These are phyloP conservation scores for Chlorella sorokiniana DNA, from an alignment of 139 green algal genomes.

Conservation along the genomic window DNA sequence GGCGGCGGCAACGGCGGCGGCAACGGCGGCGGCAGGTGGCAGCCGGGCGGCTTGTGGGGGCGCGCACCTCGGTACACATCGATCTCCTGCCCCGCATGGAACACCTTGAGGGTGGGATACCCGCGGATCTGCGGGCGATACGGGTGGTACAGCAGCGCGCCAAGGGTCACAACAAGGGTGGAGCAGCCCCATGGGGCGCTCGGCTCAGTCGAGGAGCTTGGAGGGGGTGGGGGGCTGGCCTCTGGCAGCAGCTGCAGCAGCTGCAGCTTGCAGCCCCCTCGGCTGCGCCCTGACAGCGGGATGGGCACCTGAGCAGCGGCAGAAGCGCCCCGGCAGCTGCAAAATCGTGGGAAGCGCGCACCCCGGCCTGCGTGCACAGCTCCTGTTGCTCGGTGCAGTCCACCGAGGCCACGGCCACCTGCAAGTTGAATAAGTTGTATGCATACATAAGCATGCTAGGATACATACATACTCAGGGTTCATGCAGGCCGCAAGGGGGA, in stretches of 20 bases:
- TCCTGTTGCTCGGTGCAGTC: conserved; percentile 45
- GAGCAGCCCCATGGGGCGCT: not conserved
- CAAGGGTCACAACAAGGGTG: not conserved
- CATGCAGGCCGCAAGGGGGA: not conserved
- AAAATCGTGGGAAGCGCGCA: not conserved
- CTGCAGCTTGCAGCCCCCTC: not conserved
- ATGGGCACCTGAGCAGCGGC: not conserved
- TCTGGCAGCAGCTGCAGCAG: not conserved
- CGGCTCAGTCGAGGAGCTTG: too few species aligned
- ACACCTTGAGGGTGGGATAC: conserved; percentile 45
- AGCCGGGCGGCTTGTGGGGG: not conserved
- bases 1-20: not conserved
- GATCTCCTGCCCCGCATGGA: conserved; percentile 16
- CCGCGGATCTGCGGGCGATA: conserved; percentile 16
- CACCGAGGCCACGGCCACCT: conserved; percentile 26
- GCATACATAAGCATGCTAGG: not conserved
- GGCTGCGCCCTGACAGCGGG: not conserved
- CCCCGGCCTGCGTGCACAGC: conserved; percentile 40
- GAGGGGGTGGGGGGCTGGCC: too few species aligned
- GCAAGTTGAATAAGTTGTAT: not conserved
- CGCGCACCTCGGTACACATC: conserved; percentile 31
- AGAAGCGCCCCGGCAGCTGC: not conserved
- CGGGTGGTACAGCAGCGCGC: not conserved
- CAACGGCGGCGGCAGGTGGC: not conserved
- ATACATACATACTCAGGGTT: too few species aligned